These are phyloP conservation scores for Rhodotorula diobovata DNA, from an alignment of 768 basidiomycete genomes.

Conservation along the genomic window DNA sequence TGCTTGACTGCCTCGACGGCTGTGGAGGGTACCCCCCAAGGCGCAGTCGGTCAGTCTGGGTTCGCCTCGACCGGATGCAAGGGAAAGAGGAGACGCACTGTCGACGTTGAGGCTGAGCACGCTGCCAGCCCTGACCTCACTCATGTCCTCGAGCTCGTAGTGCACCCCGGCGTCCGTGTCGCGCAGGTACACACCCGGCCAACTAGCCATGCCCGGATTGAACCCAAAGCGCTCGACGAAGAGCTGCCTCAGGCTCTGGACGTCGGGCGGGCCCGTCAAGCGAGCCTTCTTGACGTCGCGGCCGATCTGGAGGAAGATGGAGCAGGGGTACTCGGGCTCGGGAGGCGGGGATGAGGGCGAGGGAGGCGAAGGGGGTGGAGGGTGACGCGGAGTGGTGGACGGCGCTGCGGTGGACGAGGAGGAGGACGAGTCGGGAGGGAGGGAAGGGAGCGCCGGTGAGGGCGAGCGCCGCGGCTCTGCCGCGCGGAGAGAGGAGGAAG, in stretches of 20 bases:
- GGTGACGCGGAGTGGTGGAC: no score
- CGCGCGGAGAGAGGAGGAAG: neutral
- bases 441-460: neutral
- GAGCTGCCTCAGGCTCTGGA: conserved; percentile 70
- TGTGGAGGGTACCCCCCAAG: conserved; percentile 49
- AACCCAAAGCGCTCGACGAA: conserved; percentile 95
- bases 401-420: no score
- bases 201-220: conserved; percentile 64
- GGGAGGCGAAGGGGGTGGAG: neutral
- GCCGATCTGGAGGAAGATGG: conserved; percentile 63
- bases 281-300: conserved; percentile 47
- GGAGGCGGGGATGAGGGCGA: conserved; percentile 28
- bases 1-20: conserved; percentile 98
- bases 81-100: conserved; percentile 60
- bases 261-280: conserved; percentile 58
- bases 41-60: neutral
- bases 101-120: conserved; percentile 90
- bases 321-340: conserved; percentile 46
- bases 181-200: conserved; percentile 66
- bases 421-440: neutral
- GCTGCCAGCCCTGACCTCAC: conserved; percentile 83
- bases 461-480: neutral
- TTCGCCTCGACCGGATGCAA: no score
- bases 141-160: conserved; percentile 91
- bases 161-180: conserved; percentile 88